phyloP scores from a whole-genome alignment of 2,329 filamentous ascomycete genomes.

The Pyricularia pennisetigena region DNA sequence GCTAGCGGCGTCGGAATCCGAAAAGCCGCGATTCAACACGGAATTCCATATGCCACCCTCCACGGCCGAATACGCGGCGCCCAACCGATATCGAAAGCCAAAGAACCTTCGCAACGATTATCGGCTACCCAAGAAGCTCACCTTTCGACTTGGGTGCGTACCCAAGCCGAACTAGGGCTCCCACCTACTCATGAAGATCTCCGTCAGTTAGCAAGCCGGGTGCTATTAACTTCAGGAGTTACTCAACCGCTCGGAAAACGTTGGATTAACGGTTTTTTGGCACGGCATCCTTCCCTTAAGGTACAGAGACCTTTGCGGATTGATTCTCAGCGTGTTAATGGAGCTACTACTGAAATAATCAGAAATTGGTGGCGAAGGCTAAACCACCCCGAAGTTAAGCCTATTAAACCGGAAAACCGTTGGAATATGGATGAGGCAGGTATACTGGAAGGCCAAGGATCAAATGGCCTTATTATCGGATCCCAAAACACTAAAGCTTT shows the following conservation, averaged over 20 bases:
- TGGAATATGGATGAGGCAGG: not conserved
- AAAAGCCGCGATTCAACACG: no score
- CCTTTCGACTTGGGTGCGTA: not conserved
- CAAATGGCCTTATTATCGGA: not conserved
- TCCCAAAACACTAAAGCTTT: not conserved
- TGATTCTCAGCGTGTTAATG: not conserved
- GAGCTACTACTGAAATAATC: not conserved
- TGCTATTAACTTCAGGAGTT: conserved; percentile 2
- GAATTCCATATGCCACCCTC: no score
- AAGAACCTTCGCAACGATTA: no score
- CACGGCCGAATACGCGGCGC: no score
- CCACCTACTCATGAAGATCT: conserved; percentile 5
- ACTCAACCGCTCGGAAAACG: no score
- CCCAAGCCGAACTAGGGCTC: conserved; percentile 6
- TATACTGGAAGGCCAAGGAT: not conserved
- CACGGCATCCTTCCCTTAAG: not conserved
- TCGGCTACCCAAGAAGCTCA: no score
- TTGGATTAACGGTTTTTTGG: not conserved
- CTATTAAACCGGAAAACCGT: not conserved
- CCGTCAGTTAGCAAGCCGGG: conserved; percentile 3
- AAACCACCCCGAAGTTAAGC: not conserved
- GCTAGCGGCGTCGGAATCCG: no score
- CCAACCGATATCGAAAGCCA: no score
- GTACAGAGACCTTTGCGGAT: not conserved
- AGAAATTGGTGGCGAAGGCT: not conserved